phyloP scores from a whole-genome alignment of 2,329 filamentous ascomycete genomes.

The Lasiodiplodia hormozganensis region DNA sequence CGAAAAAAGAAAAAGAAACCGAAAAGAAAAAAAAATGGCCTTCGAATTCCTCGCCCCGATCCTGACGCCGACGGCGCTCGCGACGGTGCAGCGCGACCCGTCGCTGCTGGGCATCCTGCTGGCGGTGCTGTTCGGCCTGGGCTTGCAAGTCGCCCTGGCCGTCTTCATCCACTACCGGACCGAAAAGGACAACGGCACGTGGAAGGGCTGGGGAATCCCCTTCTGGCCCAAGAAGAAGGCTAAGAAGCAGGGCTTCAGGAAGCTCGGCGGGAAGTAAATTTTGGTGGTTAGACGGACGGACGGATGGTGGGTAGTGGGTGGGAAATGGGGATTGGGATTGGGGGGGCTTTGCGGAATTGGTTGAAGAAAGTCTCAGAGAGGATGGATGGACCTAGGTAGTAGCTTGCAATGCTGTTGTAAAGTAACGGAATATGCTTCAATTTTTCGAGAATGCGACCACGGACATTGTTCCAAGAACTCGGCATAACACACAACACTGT shows the following conservation, averaged over 20 bases:
- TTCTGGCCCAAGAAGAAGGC: conserved; percentile 11
- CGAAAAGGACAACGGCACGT: conserved; percentile 29
- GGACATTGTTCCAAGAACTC: no score
- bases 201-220: conserved; percentile 18
- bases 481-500: no score
- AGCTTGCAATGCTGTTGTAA: no score
- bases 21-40: conserved; percentile 22
- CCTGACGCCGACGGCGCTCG: conserved; percentile 32
- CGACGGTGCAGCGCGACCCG: conserved; percentile 31
- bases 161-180: conserved; percentile 30
- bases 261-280: background rate
- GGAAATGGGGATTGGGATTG: background rate
- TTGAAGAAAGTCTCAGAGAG: no score
- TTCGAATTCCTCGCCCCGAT: conserved; percentile 32
- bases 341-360: background rate
- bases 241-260: conserved; percentile 2
- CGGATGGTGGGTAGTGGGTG: no score
- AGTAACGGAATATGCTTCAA: no score
- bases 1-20: background rate
- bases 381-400: no score
- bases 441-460: no score
- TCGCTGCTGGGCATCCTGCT: conserved; percentile 31
- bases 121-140: conserved; percentile 25
- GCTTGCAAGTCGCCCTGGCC: conserved; percentile 7
- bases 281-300: no score